These are phyloP conservation scores for Aegilops sharonensis DNA, from an alignment of 176 grass and related monocot species.

Conservation along the genomic window DNA sequence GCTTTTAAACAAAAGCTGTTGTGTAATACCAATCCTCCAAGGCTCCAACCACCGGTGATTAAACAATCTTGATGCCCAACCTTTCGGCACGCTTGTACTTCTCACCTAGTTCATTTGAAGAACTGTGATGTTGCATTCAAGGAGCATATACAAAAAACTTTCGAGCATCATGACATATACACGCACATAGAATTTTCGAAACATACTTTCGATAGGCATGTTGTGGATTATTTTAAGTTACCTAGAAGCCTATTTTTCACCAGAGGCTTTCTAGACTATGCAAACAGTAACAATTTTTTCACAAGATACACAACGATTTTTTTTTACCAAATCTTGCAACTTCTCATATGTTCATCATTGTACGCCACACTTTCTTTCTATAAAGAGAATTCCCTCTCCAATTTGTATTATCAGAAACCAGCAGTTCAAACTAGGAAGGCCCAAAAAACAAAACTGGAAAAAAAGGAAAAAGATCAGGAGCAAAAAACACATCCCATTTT, in stretches of 20 bases:
- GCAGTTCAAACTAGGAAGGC: background rate
- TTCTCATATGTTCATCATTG: background rate
- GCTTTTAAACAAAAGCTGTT: constrained; percentile 6
- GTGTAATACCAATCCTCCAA: constrained; percentile 79
- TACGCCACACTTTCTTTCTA: background rate
- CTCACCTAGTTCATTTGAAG: constrained; percentile 56
- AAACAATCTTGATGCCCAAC: constrained; percentile 70
- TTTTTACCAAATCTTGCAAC: background rate
- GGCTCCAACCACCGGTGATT: constrained; percentile 56
- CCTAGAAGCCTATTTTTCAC: background rate
- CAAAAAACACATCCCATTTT: background rate
- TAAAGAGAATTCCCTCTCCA: background rate
- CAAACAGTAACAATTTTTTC: background rate
- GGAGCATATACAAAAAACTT: background rate
- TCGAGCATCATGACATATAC: background rate
- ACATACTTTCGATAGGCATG: background rate
- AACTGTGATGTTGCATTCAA: constrained; percentile 21
- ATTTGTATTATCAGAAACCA: background rate
- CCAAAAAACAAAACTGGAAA: background rate
- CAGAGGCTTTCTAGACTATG: background rate
- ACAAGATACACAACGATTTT: background rate
- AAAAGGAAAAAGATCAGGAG: background rate
- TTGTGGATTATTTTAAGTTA: background rate
- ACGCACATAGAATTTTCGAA: background rate
- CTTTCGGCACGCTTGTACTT: constrained; percentile 79